phyloP scores from a whole-genome alignment of 2,329 filamentous ascomycete genomes.

The Nemania bipapillata region DNA sequence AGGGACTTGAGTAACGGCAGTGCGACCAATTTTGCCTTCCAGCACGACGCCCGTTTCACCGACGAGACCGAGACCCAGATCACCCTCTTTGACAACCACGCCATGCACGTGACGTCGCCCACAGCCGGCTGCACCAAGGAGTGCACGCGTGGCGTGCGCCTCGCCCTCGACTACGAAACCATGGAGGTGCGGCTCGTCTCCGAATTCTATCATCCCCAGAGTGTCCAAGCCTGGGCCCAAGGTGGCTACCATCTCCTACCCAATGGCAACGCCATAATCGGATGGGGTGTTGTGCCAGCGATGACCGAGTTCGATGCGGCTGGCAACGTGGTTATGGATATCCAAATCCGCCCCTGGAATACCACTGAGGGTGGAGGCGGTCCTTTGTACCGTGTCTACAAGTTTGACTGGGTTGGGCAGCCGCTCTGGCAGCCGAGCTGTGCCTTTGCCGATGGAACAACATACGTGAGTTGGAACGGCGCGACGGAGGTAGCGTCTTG shows the following conservation, averaged over 20 bases:
- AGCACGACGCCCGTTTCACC: constrained; percentile 55
- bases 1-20: constrained; percentile 52
- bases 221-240: constrained; percentile 56
- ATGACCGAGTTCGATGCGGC: constrained; percentile 60
- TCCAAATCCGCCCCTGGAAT: constrained; percentile 55
- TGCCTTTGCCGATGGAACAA: constrained; percentile 40
- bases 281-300: constrained; percentile 65
- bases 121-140: constrained; percentile 47
- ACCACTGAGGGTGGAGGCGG: constrained; percentile 52
- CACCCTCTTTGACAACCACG: constrained; percentile 56
- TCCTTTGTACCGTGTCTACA: constrained; percentile 64
- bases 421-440: constrained; percentile 47
- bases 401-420: constrained; percentile 63
- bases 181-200: constrained; percentile 59
- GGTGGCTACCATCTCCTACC: constrained; percentile 64
- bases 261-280: constrained; percentile 64
- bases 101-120: constrained; percentile 42
- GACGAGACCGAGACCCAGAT: constrained; percentile 47
- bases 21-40: constrained; percentile 54
- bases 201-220: constrained; percentile 55
- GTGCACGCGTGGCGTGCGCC: constrained; percentile 59
- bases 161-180: constrained; percentile 57
- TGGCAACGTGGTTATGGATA: constrained; percentile 65
- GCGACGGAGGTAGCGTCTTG: constrained; percentile 55
- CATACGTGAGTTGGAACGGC: constrained; percentile 60